Base-by-base conservation (phyloP, 306 rosid genomes). In the Cotoneaster glaucophyllus region DNA sequence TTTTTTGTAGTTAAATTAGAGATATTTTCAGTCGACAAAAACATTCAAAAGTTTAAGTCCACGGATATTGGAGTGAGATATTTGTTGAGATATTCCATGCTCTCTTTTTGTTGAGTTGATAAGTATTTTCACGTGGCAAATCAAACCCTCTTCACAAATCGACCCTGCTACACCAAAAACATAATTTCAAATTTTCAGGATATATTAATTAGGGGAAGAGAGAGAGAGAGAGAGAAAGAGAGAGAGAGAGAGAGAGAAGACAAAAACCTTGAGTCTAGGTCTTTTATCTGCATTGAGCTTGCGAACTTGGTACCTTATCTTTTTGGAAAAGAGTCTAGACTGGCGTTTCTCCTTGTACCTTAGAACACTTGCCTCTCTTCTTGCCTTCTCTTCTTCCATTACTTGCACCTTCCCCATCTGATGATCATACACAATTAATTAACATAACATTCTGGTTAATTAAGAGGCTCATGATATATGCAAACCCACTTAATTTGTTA, bases 241-340 rank as follows among this genome's bases (percentile, higher is more conserved):
- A 52, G 31, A 64, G 5, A 50, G 69, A 25, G 34, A 11, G 2
- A 24, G 66, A 11, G 14, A 62, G 52, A 66, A 15, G 44, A 75
- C 5, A 74, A 14, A 70, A 25, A 92, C 97, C 93, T 92, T 92
- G 83, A 87, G 83, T 83, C 96, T 90, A 0, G 97, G 96, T 87
- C 97, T 90, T 87, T 85, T 88, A 83, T 92, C 97, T 18, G 96
- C 97, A 65, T 92, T 92, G 82, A 92, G 79, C 71, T 90, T 92
- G 18, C 97, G 90, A 77, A 92, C 97, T 82, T 90, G 90, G 84
- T 92, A 92, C 81, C 97, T 90, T 88, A 92, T 92, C 97, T 90
- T 92, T 90, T 92, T 90, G 31, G 96, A 88, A 88, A 92, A 92
- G 77, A 92, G 84, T 69, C 97, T 83, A 76, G 70, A 87, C 65